Evolutionary conservation across 1,284 basidiomycete species (phyloP), one percentile per base, ranked within the genome.

Genomic region (Vanrija sp.): DNA sequence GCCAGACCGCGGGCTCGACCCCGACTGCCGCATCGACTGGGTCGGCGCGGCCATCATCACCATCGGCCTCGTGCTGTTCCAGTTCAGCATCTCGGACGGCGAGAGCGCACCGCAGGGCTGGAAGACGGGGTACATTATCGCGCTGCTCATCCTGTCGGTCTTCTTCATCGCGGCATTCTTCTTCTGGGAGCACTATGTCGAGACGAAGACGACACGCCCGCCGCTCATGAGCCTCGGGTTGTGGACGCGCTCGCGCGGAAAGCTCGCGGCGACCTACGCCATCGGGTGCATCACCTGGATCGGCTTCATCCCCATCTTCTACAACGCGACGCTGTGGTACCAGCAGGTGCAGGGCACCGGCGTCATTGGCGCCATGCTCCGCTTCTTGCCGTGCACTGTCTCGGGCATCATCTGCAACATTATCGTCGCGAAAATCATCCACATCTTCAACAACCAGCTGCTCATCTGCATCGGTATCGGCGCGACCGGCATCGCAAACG

Each of bases 21-120:
- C 52, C 0, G 85, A 88, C 60, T 75, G 75, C 22, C 79, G 86
- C 0, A 78, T 95, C 0, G 91, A 96, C 67, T 93, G 88, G 87
- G 65, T 89, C 19, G 91, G 92, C 5, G 87, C 86, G 0, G 75
- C 83, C 18, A 73, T 93, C 27, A 80, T 89, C 43, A 91, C 88
- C 0, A 69, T 79, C 0, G 90, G 88, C 0, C 77, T 94, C 14
- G 84, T 88, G 0, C 77, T 94, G 3, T 79, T 95, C 58, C 81
- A 88, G 12, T 94, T 93, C 65, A 83, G 85, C 0, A 80, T 95
- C 1, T 84, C 85, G 43, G 84, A 89, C 65, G 89, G 86, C 1
- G 81, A 83, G 42, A 75, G 81, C 9, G 88, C 86, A 0, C 80
- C 84, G 0, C 60, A 84, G 12, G 81, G 84, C n/a, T 94, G 89